These are phyloP conservation scores for Handroanthus guayacan DNA, from an alignment of 257 asterid species.

Conservation along the genomic window DNA sequence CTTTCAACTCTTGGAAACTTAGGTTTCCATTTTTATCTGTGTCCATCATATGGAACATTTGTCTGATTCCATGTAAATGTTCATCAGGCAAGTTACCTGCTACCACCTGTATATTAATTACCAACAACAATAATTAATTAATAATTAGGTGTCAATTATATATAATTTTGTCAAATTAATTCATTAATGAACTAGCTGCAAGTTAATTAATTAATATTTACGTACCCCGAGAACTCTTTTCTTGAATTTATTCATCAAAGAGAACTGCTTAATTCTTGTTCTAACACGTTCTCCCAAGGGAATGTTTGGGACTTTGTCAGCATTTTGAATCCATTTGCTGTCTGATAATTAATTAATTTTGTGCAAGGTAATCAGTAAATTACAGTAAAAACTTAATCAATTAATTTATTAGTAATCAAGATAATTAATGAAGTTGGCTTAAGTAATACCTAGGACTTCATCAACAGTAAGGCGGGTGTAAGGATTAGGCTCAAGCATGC, in stretches of 20 bases:
- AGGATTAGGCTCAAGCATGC: conserved; percentile 80
- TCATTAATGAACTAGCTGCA: neutral
- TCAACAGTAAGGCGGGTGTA: conserved; percentile 62
- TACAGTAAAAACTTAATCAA: neutral
- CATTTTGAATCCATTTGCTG: conserved; percentile 76
- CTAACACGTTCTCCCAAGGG: conserved; percentile 78
- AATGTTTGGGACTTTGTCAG: conserved; percentile 63
- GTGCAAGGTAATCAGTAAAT: no score
- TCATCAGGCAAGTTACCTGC: conserved; percentile 81
- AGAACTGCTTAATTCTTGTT: conserved; percentile 78
- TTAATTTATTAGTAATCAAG: neutral
- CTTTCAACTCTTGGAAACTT: conserved; percentile 73
- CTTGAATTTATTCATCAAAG: conserved; percentile 92
- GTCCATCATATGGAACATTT: conserved; percentile 82
- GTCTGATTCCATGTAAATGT: conserved; percentile 60
- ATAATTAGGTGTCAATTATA: neutral
- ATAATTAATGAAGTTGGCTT: neutral
- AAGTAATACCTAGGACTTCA: conserved; percentile 63
- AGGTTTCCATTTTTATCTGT: conserved; percentile 79
- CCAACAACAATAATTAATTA: neutral
- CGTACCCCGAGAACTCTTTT: conserved; percentile 83
- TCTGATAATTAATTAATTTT: conserved; percentile 32
- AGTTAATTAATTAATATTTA: neutral
- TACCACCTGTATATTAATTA: conserved; percentile 56
- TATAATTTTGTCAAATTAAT: neutral